Conservation (phyloP, 208 protist species). For the Crithidia fasciculata region DNA sequence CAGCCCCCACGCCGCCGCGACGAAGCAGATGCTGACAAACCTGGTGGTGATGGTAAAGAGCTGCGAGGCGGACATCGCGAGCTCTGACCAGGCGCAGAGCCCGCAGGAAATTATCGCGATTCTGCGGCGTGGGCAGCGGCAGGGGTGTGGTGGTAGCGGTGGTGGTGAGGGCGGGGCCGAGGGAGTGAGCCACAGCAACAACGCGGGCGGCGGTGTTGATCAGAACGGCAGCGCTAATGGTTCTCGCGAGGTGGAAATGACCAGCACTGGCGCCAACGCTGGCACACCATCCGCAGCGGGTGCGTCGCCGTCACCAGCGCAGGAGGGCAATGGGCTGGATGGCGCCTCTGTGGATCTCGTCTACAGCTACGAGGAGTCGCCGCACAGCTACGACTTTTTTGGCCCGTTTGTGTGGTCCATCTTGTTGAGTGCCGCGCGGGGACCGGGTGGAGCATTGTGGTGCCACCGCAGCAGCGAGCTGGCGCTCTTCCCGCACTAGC, state of each 20-base stretch:
- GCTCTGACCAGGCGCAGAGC: conserved; percentile 29
- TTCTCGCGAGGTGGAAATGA: background rate
- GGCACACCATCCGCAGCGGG: background rate
- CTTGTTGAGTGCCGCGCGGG: conserved; percentile 52
- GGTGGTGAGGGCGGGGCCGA: background rate
- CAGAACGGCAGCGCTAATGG: background rate
- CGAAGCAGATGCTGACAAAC: conserved; percentile 32
- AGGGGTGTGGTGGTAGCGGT: conserved; percentile 5
- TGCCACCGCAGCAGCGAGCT: conserved; percentile 41
- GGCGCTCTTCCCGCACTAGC: conserved; percentile 49
- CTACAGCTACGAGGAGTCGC: conserved; percentile 83
- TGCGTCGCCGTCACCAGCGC: conserved; percentile 6
- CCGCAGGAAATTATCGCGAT: conserved; percentile 44
- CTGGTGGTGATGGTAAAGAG: conserved; percentile 29
- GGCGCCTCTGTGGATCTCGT: conserved; percentile 33
- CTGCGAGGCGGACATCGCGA: conserved; percentile 64
- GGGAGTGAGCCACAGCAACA: background rate
- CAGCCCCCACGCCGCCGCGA: background rate
- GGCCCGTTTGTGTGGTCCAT: conserved; percentile 84
- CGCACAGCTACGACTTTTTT: conserved; percentile 87
- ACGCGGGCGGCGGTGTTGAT: background rate
- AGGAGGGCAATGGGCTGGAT: background rate
- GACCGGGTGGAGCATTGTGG: conserved; percentile 73
- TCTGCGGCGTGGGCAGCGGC: conserved; percentile 30
- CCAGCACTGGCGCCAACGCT: background rate